These are phyloP conservation scores for Blepharisma japonicum DNA, from an alignment of 73 alveolate species.

Conservation along the genomic window DNA sequence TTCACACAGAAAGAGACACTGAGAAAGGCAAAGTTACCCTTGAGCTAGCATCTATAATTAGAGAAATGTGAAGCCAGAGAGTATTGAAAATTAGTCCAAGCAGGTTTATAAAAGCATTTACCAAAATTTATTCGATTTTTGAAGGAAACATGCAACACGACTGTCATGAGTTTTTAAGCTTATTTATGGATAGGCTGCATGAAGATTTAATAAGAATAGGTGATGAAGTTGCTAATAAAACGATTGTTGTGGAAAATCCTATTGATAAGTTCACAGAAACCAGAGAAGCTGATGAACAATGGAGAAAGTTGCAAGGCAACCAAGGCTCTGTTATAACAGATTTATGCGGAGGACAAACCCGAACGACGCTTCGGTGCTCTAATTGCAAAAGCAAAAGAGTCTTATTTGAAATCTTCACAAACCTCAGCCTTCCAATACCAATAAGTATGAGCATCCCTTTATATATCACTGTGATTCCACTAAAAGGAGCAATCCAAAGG, in stretches of 20 bases:
- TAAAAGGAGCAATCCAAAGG: not conserved
- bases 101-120: not conserved
- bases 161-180: conserved; percentile 49
- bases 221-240: conserved; percentile 13
- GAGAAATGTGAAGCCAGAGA: conserved; percentile 4
- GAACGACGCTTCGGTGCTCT: conserved; percentile 40
- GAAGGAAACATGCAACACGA: conserved; percentile 55
- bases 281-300: conserved; percentile 27
- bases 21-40: conserved; percentile 4
- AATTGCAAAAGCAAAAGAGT: conserved; percentile 37
- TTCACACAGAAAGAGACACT: not conserved
- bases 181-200: conserved; percentile 37
- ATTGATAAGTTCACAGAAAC: not conserved
- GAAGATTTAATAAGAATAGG: conserved; percentile 33
- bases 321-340: conserved; percentile 50
- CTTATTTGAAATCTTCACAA: conserved; percentile 42
- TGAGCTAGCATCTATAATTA: not conserved
- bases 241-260: conserved; percentile 39
- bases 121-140: conserved; percentile 3
- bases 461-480: conserved; percentile 25
- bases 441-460: conserved; percentile 35
- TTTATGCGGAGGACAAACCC: conserved; percentile 49
- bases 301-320: conserved; percentile 27
- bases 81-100: conserved; percentile 20
- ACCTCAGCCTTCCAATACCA: conserved; percentile 50